These are phyloP conservation scores for Chlamydomonas reinhardtii DNA, from an alignment of 163 green algal species.

Conservation along the genomic window DNA sequence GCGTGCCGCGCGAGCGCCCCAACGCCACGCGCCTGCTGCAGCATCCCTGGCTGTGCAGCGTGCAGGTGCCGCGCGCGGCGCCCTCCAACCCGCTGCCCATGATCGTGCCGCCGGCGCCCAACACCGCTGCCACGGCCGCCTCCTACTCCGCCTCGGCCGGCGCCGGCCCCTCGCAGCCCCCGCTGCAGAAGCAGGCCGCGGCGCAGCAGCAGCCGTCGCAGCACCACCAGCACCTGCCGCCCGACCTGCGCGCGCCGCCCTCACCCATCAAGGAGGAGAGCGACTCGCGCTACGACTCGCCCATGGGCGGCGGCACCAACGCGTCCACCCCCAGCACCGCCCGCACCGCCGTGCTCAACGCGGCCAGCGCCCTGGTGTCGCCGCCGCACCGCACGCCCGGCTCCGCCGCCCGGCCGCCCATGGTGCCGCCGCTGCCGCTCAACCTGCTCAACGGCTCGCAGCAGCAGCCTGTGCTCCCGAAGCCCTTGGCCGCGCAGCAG, in stretches of 20 bases:
- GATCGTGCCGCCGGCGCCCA: conserved; percentile 4
- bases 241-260: conserved; percentile 44
- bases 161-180: not conserved
- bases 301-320: not conserved
- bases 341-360: not conserved
- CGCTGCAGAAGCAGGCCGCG: not conserved
- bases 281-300: conserved; percentile 25
- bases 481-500: not conserved
- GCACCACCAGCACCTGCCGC: conserved; percentile 13
- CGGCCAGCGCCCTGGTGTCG: not conserved
- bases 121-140: not conserved
- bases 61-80: conserved; percentile 15
- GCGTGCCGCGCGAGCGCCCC: conserved; percentile 66
- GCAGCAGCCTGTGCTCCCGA: not conserved
- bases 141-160: not conserved
- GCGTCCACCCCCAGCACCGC: conserved; percentile 17
- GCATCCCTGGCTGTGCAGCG: conserved; percentile 87
- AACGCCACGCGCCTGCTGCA: conserved; percentile 84
- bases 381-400: not conserved
- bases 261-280: conserved; percentile 60
- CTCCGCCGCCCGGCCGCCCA: not conserved
- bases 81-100: conserved; percentile 11
- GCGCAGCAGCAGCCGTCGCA: not conserved
- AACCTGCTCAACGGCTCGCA: conserved; percentile 13
- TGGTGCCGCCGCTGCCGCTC: conserved; percentile 47